These are phyloP conservation scores for Cenchrus americanus DNA, from an alignment of 176 grass and related monocot genomes.

Conservation along the genomic window DNA sequence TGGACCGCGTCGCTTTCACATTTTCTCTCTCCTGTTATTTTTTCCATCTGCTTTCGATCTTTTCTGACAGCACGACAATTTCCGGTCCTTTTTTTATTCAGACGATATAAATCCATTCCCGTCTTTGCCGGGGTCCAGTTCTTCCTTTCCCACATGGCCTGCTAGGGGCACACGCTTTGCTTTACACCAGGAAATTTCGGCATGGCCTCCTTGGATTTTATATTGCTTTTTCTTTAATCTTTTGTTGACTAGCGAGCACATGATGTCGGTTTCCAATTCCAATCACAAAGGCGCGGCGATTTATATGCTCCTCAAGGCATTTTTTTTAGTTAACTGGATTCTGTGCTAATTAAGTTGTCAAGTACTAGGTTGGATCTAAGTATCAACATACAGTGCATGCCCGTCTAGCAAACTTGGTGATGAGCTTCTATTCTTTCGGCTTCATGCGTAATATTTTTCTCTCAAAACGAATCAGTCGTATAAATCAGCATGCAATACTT, in stretches of 20 bases:
- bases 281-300: not conserved
- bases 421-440: not conserved
- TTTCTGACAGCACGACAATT: slow-evolving; percentile 48
- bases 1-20: slow-evolving; percentile 39
- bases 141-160: slow-evolving; percentile 45
- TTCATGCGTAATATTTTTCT: too few species aligned
- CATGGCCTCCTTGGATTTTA: slow-evolving; percentile 13
- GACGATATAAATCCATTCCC: slow-evolving; percentile 47
- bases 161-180: slow-evolving; percentile 42
- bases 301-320: not conserved
- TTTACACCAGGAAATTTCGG: slow-evolving; percentile 20
- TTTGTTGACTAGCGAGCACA: slow-evolving; percentile 37
- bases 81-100: slow-evolving; percentile 42
- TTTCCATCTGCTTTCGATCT: slow-evolving; percentile 47
- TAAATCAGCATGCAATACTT: too few species aligned
- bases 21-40: slow-evolving; percentile 56
- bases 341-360: not conserved
- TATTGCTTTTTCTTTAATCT: not conserved
- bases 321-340: not conserved
- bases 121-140: slow-evolving; percentile 52
- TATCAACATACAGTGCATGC: not conserved
- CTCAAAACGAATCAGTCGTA: too few species aligned
- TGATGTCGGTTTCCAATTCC: not conserved
- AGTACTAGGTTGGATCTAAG: not conserved
- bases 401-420: not conserved